phyloP scores from a whole-genome alignment of 176 grass and related monocot species.

The Triticum timopheevii region DNA sequence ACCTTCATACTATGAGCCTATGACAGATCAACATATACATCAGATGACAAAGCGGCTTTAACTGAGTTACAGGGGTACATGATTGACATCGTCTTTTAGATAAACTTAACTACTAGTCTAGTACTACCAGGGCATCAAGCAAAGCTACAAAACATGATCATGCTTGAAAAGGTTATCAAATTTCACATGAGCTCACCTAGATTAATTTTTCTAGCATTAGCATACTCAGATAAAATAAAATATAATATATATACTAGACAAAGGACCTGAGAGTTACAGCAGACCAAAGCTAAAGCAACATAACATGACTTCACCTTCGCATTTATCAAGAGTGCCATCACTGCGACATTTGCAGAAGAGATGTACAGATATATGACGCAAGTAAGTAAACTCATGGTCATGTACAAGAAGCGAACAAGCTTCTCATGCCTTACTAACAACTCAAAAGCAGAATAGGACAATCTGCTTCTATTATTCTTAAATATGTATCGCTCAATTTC shows the following conservation, averaged over 20 bases:
- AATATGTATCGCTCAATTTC: neutral
- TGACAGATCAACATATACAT: neutral
- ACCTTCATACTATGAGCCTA: slow-evolving; percentile 1
- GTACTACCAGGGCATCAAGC: neutral
- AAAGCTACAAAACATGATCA: slow-evolving; percentile 7
- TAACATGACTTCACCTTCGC: neutral
- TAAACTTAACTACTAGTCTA: slow-evolving; percentile 1
- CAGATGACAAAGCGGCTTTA: neutral
- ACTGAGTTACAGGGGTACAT: neutral
- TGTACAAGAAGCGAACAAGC: neutral
- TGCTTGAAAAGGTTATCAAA: neutral
- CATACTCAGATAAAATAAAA: slow-evolving; percentile 15
- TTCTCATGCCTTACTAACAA: neutral
- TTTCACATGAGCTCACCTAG: neutral
- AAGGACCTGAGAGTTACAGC: neutral
- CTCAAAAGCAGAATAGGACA: neutral
- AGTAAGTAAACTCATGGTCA: neutral
- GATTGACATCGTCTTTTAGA: neutral
- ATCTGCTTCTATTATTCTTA: neutral
- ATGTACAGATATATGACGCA: neutral
- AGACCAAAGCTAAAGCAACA: slow-evolving; percentile 1
- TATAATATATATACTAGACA: neutral
- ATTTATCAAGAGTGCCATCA: neutral
- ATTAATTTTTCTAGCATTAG: neutral
- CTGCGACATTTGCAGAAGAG: slow-evolving; percentile 12